These are phyloP conservation scores for Phytophthora aleatoria DNA, from an alignment of 352 stramenopile species.

Conservation along the genomic window DNA sequence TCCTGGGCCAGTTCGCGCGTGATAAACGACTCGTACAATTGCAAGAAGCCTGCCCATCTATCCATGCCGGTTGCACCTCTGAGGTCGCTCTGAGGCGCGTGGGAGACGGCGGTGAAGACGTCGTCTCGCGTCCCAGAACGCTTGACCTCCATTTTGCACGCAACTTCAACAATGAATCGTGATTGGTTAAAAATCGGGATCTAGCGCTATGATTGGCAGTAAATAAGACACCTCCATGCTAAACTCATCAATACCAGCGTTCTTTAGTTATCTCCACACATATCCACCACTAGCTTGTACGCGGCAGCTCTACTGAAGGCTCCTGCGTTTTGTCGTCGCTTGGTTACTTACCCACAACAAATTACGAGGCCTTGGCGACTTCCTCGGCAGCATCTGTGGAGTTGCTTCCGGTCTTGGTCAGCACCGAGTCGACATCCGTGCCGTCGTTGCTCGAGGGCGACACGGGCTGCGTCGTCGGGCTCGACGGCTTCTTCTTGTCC, in stretches of 20 bases:
- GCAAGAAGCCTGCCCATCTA: slow-evolving; percentile 29
- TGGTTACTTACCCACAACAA: slow-evolving; percentile 26
- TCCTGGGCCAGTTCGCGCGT: slow-evolving; percentile 19
- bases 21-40: slow-evolving; percentile 27
- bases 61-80: background rate
- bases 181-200: slow-evolving; percentile 16
- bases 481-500: slow-evolving; percentile 17
- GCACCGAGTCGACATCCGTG: slow-evolving; percentile 26
- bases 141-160: slow-evolving; percentile 4
- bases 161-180: slow-evolving; percentile 24
- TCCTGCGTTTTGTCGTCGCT: slow-evolving; percentile 8
- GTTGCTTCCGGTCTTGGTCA: slow-evolving; percentile 30
- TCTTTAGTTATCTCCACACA: slow-evolving; percentile 33
- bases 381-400: slow-evolving; percentile 21
- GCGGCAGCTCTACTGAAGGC: slow-evolving; percentile 23
- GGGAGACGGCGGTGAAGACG: slow-evolving; percentile 1
- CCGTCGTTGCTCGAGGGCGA: slow-evolving; percentile 34
- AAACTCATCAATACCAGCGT: slow-evolving; percentile 29
- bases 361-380: slow-evolving; percentile 28
- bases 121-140: background rate
- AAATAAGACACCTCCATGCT: slow-evolving; percentile 5
- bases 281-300: slow-evolving; percentile 11
- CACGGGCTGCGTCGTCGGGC: slow-evolving; percentile 24
- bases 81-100: background rate
- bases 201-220: slow-evolving; percentile 2